Percentiles rank a stretch among this genome's conserved stretches.
These are phyloP conservation scores for Trichophyton equinum DNA, from an alignment of 2,329 filamentous ascomycete genomes.

Conservation along the genomic window DNA sequence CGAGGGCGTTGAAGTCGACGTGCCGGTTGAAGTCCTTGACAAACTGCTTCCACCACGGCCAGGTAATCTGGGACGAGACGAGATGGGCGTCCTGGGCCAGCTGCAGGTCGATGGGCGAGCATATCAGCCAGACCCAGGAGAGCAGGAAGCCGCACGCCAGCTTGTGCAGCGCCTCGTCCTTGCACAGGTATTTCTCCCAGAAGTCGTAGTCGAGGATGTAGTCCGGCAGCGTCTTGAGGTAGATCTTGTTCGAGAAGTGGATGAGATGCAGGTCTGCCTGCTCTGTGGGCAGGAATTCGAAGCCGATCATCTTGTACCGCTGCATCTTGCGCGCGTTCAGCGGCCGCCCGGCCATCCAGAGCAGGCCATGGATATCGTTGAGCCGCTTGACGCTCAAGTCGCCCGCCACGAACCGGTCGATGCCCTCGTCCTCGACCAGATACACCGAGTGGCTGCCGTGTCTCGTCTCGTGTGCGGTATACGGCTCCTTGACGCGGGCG, in stretches of 20 bases:
- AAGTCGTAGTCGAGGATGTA: slow-evolving; percentile 17
- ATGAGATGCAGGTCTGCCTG: slow-evolving; percentile 19
- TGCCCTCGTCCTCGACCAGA: slow-evolving; percentile 7
- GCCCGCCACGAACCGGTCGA: slow-evolving; percentile 7
- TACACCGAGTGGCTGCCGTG: slow-evolving; percentile 4
- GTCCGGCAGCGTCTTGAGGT: slow-evolving; percentile 21
- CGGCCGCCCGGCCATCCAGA: slow-evolving; percentile 20
- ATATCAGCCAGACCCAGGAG: slow-evolving; percentile 32
- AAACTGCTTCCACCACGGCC: slow-evolving; percentile 30
- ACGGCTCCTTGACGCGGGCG: not conserved
- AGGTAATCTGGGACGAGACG: slow-evolving; percentile 24
- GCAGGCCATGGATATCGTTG: slow-evolving; percentile 16
- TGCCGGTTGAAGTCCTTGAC: slow-evolving; percentile 21
- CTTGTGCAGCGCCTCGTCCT: slow-evolving; percentile 15
- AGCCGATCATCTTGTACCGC: slow-evolving; percentile 14
- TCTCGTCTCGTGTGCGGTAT: not conserved
- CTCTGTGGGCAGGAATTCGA: slow-evolving; percentile 18
- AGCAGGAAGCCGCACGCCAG: slow-evolving; percentile 29
- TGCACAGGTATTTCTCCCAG: slow-evolving; percentile 17
- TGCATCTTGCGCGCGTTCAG: slow-evolving; percentile 18
- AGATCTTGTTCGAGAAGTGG: slow-evolving; percentile 14
- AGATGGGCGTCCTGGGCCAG: slow-evolving; percentile 23
- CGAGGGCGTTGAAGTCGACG: slow-evolving; percentile 20
- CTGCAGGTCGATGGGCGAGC: slow-evolving; percentile 28
- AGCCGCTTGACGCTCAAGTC: slow-evolving; percentile 13